Evolutionary conservation across 1,139 yeast genomes (phyloP).

Genomic region (Yamadazyma jaroonii): DNA sequence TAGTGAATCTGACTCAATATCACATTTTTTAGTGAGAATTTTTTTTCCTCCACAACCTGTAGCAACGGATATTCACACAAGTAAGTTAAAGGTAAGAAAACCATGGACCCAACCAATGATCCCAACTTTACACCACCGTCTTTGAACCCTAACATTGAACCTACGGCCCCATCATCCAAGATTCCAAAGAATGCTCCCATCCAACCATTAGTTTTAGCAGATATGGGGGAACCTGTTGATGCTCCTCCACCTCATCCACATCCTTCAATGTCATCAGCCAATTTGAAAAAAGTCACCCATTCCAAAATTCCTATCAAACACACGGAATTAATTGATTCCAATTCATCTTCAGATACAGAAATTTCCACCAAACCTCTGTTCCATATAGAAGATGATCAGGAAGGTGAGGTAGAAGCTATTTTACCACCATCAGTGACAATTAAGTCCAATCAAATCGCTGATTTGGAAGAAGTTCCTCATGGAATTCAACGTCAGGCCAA

Average conservation of each 20-base stretch:
- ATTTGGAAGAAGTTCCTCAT: slow-evolving; percentile 93
- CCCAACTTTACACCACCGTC: slow-evolving; percentile 77
- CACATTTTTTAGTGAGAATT: too few relatives aligned
- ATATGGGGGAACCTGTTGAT: slow-evolving; percentile 65
- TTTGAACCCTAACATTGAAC: slow-evolving; percentile 54
- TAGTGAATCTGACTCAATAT: too few relatives aligned
- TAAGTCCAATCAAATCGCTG: slow-evolving; percentile 76
- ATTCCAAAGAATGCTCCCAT: slow-evolving; percentile 80
- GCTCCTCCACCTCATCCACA: slow-evolving; percentile 64
- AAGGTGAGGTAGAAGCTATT: slow-evolving; percentile 10
- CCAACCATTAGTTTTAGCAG: slow-evolving; percentile 72
- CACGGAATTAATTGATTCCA: slow-evolving; percentile 35
- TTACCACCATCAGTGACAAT: slow-evolving; percentile 50
- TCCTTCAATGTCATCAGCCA: slow-evolving; percentile 11
- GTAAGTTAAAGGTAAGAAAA: neutral
- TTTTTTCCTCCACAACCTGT: too few relatives aligned
- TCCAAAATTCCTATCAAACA: slow-evolving; percentile 43
- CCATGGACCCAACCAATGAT: slow-evolving; percentile 79
- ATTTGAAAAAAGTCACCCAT: slow-evolving; percentile 17
- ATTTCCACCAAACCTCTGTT: neutral
- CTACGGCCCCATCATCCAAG: slow-evolving; percentile 68
- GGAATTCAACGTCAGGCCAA: slow-evolving; percentile 88
- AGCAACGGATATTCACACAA: too few relatives aligned
- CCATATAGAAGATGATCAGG: neutral
- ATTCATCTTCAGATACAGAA: slow-evolving; percentile 27